Evolutionary conservation across 768 basidiomycete species (phyloP).

Genomic region (Suillus discolor): DNA sequence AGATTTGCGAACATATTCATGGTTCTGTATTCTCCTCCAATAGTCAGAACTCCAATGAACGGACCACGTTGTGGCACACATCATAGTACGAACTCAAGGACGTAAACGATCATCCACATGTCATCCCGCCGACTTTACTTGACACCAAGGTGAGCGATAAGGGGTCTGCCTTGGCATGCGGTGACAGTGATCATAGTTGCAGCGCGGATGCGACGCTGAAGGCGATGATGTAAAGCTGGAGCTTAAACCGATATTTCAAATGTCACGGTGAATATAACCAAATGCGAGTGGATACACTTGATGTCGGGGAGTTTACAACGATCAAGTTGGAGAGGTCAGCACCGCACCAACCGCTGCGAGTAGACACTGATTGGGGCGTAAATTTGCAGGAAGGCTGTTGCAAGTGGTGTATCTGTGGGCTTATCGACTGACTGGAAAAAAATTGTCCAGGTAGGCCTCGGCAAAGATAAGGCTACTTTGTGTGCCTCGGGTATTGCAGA

Average conservation of each 20-base stretch:
- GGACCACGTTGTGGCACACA: not conserved
- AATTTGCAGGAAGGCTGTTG: not conserved
- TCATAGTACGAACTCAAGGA: not conserved
- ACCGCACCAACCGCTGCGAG: not conserved
- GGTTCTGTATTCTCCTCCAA: not conserved
- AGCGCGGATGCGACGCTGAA: not conserved
- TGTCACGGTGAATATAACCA: not conserved
- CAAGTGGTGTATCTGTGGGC: not conserved
- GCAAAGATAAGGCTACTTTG: not conserved
- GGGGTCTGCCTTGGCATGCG: not conserved
- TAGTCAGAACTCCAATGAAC: not conserved
- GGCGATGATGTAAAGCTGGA: not conserved
- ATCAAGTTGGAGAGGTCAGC: not conserved
- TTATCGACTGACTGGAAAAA: not conserved
- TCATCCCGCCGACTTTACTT: not conserved
- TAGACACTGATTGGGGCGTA: not conserved
- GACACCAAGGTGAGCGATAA: not conserved
- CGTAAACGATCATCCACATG: not conserved
- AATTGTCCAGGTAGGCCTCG: not conserved
- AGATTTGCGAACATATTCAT: not conserved
- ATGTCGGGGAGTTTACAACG: not conserved
- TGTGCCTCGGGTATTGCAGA: constrained; percentile 1
- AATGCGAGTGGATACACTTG: not conserved
- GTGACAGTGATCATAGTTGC: not conserved
- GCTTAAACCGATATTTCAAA: not conserved